Percentiles rank a stretch among this genome's conserved stretches.
Conservation (phyloP, 257 asterid species). For the Perilla frutescens region DNA sequence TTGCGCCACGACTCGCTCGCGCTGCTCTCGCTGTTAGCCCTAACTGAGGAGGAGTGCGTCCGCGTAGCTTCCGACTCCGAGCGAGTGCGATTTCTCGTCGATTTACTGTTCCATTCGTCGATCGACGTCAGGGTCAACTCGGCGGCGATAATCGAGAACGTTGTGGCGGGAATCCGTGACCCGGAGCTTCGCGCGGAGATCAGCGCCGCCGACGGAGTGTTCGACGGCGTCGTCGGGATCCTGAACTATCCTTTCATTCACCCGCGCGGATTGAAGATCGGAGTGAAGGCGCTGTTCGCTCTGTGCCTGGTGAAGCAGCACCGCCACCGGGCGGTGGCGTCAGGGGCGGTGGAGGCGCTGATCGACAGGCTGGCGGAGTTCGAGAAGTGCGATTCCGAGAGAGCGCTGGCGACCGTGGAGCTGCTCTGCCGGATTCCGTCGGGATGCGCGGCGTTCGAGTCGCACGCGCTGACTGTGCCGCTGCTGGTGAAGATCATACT, state of each 20-base stretch:
- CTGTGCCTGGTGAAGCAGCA: slow-evolving; percentile 82
- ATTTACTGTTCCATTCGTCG: slow-evolving; percentile 73
- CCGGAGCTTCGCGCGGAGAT: slow-evolving; percentile 77
- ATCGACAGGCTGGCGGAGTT: slow-evolving; percentile 65
- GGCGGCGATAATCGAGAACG: slow-evolving; percentile 79
- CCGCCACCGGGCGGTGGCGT: slow-evolving; percentile 77
- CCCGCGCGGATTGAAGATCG: slow-evolving; percentile 76
- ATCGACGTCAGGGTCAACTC: slow-evolving; percentile 83
- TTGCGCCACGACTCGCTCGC: slow-evolving; percentile 73
- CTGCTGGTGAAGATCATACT: slow-evolving; percentile 74
- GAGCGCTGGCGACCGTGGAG: slow-evolving; percentile 95
- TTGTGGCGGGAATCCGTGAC: slow-evolving; percentile 69
- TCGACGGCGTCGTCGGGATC: slow-evolving; percentile 76
- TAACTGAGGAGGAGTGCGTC: slow-evolving; percentile 69
- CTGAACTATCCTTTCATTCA: slow-evolving; percentile 63
- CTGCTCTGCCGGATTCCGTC: slow-evolving; percentile 83
- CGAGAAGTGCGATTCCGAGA: slow-evolving; percentile 91
- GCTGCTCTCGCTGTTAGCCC: slow-evolving; percentile 59
- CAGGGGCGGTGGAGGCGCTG: slow-evolving; percentile 82
- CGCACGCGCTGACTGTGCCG: slow-evolving; percentile 89
- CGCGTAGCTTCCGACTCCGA: slow-evolving; percentile 66
- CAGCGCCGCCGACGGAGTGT: slow-evolving; percentile 68
- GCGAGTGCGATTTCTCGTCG: slow-evolving; percentile 60
- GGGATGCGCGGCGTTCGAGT: slow-evolving; percentile 74
- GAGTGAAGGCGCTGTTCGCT: slow-evolving; percentile 81